Evolutionary conservation across 139 green algal species (phyloP), one percentile per base, ranked within the genome.

Genomic region (Ettlia oleoabundans): DNA sequence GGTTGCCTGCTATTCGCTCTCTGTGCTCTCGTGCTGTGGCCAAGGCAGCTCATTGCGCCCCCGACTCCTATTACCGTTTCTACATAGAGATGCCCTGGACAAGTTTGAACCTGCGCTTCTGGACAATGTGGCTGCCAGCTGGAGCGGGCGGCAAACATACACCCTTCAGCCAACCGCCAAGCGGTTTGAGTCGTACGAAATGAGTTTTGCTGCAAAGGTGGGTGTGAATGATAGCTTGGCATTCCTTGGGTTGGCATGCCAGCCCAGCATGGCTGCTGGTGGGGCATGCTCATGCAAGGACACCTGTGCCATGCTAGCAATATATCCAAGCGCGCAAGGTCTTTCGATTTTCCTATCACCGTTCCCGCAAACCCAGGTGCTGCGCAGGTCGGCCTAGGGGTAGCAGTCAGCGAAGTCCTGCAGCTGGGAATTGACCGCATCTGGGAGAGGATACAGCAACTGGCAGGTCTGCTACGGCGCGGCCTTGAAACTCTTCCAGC

Each of bases 121-220:
- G 42, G 92, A 96, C 81, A 82, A 90, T 0, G 66, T 76, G 2
- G 87, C 90, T 1, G 92, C 84, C 2, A 53, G 41, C n/a, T 95
- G 91, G 92, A 76, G 21, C 0, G 35, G 38, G 2, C 30, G 2
- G 1, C n/a, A 68, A 24, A 43, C 37, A 1, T 95, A 94, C 70
- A 28, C 82, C 35, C 47, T 93, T 65, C 43, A 70, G n/a, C 65
- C 75, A 3, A 80, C 75, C 6, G 88, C 90, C 15, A 64, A 52
- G 41, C 87, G 91, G 22, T 96, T 92, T 76, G 91, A 96, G 76
- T 41, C 81, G 37, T 96, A 94, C 63, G 92, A 96, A 64, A 86
- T 92, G 47, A 90, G 61, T 76, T 92, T 91, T 74, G 90, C 92
- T 35, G 89, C 86, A 37, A 91, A 92, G 83, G 91, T 92, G 73